Evolutionary conservation across 257 asterid species (phyloP).

Genomic region (Solanum clarkiae): DNA sequence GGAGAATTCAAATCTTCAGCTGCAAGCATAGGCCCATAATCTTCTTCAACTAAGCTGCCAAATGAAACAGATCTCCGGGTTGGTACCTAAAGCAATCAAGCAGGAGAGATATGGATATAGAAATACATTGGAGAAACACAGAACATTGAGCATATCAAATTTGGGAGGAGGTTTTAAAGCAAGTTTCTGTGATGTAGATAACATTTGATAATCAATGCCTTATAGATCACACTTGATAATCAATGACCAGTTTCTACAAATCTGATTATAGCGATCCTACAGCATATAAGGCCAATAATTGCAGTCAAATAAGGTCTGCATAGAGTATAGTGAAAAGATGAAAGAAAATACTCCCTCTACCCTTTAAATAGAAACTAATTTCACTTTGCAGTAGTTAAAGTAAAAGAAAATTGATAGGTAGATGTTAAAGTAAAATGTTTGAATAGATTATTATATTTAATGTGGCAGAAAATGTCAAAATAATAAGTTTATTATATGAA

Average conservation of each 20-base stretch:
- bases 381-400: background rate
- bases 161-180: background rate
- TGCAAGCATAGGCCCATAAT: constrained; percentile 13
- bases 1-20: constrained; percentile 22
- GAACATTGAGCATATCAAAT: background rate
- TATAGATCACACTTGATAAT: background rate
- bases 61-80: constrained; percentile 11
- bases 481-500: background rate
- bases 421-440: background rate
- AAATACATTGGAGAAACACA: background rate
- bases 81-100: constrained; percentile 27
- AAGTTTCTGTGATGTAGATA: background rate
- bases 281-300: background rate
- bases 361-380: background rate
- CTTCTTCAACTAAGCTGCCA: constrained; percentile 10
- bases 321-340: background rate
- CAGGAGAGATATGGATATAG: background rate
- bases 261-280: background rate
- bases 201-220: background rate
- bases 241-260: background rate
- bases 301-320: background rate
- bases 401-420: background rate
- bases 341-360: background rate
- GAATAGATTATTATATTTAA: background rate
- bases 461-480: background rate